Evolutionary conservation across 805 yeast species (phyloP), one percentile per base, ranked within the genome.

Genomic region (Kazachstania psychrophila): DNA sequence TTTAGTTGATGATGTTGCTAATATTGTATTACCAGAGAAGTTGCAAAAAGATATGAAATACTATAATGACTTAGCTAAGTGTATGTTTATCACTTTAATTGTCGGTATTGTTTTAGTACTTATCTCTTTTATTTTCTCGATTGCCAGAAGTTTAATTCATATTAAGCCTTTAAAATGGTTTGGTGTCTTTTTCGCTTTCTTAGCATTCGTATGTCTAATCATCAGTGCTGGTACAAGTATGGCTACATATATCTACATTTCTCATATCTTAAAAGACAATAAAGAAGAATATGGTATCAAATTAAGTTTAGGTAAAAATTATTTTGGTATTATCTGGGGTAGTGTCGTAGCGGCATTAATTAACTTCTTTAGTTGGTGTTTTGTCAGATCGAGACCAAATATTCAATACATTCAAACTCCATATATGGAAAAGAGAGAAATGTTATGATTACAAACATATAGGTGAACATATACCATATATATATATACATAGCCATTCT

Each of bases 241-340:
- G 0, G 92, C 78, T 13, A 63, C 72, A n/a, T 79, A 64, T 61
- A 39, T 61, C 5, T 65, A 66, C 38, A 65, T 78, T 42, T 59
- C 69, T 40, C 58, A 62, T 10, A 63, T 70, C 37, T 66, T 84
- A 61, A 74, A 79, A 47, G 60, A 73, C 23, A 60, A 63, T 23
- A 58, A 60, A 10, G 54, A 49, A 2, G 53, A 55, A 2, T 76
- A 65, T 47, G 94, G 94, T 12, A 67, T 79, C 33, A 54, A 58
- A 26, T 72, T 84, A 2, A 52, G 54, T 25, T 49, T 83, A 34
- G 60, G 60, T 7, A 71, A 74, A 23, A 60, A 62, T 14, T 79
- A 70, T 46, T 69, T 74, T 36, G 86, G 75, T 2, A 58, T 78
- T 31, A 61, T 75, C 7, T 83, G 89, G 92, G 75, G 74, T 11